A percentile compares a stretch with the other conserved stretches of the same genome.
Conservation (phyloP, 2,329 filamentous ascomycete species). For the Bimuria novae-zelandiae region DNA sequence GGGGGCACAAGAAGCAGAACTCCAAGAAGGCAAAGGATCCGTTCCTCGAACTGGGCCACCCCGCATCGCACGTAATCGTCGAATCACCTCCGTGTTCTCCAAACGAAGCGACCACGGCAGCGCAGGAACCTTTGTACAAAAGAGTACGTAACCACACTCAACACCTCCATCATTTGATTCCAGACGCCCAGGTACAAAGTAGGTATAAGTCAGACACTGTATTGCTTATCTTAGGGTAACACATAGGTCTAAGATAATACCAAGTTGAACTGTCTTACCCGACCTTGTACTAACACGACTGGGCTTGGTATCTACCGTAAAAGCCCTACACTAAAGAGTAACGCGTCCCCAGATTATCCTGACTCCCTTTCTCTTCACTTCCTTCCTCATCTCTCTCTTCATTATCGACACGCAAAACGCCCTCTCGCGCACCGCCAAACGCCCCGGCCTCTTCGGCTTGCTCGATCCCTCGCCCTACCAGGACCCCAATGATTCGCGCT, state of each 20-base stretch:
- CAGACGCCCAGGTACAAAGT: no score
- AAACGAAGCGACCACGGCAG: conserved; percentile 2
- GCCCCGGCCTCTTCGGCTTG: conserved; percentile 33
- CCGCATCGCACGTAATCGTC: conserved; percentile 7
- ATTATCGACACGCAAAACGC: conserved; percentile 6
- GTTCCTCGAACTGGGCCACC: conserved; percentile 21
- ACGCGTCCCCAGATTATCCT: conserved; percentile 17
- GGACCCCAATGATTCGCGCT: conserved; percentile 37
- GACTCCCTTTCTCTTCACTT: conserved; percentile 25
- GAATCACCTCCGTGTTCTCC: conserved; percentile 15
- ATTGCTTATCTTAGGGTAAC: no score
- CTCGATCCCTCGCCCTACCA: conserved; percentile 52
- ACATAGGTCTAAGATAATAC: no score
- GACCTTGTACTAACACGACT: no score
- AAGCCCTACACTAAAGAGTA: no score
- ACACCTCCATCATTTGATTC: no score
- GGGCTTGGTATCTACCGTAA: no score
- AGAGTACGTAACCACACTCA: background rate
- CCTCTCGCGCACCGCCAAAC: conserved; percentile 10
- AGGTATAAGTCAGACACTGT: no score
- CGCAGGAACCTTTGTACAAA: conserved; percentile 4
- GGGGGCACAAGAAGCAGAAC: conserved; percentile 17
- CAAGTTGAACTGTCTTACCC: no score
- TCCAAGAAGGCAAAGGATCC: conserved; percentile 23
- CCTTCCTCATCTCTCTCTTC: conserved; percentile 17